Evolutionary conservation across 257 asterid genomes (phyloP).

Genomic region (Nicotiana knightiana): DNA sequence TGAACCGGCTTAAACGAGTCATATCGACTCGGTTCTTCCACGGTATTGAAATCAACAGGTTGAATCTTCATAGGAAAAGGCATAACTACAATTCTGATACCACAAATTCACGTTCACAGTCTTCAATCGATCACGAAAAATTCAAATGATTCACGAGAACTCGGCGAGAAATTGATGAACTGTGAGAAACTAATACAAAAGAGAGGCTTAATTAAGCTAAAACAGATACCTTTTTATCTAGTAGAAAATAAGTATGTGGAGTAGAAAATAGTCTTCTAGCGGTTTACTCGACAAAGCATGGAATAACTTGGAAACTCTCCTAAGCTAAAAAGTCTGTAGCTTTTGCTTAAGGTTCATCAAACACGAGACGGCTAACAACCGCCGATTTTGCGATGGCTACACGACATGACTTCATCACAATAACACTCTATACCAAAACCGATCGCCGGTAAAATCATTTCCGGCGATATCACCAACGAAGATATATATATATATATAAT

Average conservation of each 20-base stretch:
- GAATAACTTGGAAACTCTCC: slow-evolving; percentile 46
- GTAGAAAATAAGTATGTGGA: slow-evolving; percentile 11
- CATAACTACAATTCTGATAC: slow-evolving; percentile 15
- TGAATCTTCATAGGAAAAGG: slow-evolving; percentile 71
- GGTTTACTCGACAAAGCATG: slow-evolving; percentile 38
- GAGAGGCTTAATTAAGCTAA: slow-evolving; percentile 2
- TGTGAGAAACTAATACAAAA: not conserved
- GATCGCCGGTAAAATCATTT: slow-evolving; percentile 28
- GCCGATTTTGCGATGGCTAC: not conserved
- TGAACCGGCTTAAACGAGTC: slow-evolving; percentile 53
- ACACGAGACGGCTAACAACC: slow-evolving; percentile 8
- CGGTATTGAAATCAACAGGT: slow-evolving; percentile 53
- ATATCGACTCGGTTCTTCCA: slow-evolving; percentile 28
- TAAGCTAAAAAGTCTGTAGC: slow-evolving; percentile 18
- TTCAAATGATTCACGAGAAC: slow-evolving; percentile 10
- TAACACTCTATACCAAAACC: slow-evolving; percentile 22
- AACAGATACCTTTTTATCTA: slow-evolving; percentile 24
- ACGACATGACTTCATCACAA: slow-evolving; percentile 29
- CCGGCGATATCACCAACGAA: slow-evolving; percentile 11
- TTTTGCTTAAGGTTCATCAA: slow-evolving; percentile 40
- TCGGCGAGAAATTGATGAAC: slow-evolving; percentile 19
- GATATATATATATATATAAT: not conserved
- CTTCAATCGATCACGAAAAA: not conserved
- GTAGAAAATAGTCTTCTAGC: slow-evolving; percentile 21
- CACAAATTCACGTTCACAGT: not conserved